A percentile compares a stretch with the other conserved stretches of the same genome.
Conservation (phyloP, 257 asterid species). For the Solanum tacnaense region DNA sequence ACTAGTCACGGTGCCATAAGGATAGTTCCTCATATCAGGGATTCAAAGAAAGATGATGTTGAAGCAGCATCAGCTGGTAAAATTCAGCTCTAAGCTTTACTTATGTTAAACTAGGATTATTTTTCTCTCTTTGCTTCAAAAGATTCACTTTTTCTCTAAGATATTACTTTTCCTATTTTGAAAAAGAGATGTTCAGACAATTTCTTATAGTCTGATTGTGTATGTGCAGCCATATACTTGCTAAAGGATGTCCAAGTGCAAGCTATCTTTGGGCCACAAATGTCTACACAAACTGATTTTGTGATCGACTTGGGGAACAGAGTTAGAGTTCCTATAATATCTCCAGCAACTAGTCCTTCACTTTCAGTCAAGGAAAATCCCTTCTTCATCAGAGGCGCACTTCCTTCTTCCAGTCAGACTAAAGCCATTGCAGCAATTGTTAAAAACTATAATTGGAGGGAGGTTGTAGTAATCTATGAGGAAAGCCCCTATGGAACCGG, state of each 20-base stretch:
- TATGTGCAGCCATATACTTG: constrained; percentile 19
- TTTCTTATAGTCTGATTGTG: not conserved
- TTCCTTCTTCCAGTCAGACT: too few species aligned
- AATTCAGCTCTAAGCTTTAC: not conserved
- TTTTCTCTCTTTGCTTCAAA: not conserved
- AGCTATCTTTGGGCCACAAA: constrained; percentile 42
- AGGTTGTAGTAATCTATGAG: constrained; percentile 9
- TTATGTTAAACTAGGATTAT: not conserved
- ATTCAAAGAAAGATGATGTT: constrained; percentile 17
- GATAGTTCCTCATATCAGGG: constrained; percentile 26
- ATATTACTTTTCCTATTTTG: not conserved
- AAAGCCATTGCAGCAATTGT: constrained; percentile 25
- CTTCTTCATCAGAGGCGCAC: too few species aligned
- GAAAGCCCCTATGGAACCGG: too few species aligned
- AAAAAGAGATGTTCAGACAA: not conserved
- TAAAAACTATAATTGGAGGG: constrained; percentile 29
- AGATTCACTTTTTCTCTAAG: not conserved
- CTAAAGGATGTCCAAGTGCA: constrained; percentile 6
- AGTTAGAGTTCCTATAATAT: too few species aligned
- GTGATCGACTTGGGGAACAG: too few species aligned
- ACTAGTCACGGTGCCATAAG: constrained; percentile 1
- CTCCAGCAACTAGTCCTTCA: too few species aligned
- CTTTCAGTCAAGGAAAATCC: too few species aligned
- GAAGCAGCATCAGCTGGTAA: constrained; percentile 32
- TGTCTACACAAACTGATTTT: too few species aligned